Evolutionary conservation across 768 basidiomycete species (phyloP), one percentile per base, ranked within the genome.

Genomic region (Trametes cinnabarina): DNA sequence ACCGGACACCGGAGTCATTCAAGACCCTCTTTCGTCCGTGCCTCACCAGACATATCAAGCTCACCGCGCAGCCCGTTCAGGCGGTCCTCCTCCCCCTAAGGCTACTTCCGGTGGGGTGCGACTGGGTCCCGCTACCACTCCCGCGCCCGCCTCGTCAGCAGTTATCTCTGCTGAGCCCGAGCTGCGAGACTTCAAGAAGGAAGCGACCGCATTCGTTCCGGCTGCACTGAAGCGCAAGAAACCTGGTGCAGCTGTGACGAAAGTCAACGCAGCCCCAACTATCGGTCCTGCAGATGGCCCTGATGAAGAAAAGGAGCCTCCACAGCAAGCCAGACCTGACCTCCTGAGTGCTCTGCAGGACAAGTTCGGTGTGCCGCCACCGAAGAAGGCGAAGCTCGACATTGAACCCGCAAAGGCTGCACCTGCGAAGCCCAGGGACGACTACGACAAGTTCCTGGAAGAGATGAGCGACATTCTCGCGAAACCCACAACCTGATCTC

Each of bases 181-280:
- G 68, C 73, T 99, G 49, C 89, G 96, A 14, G 93, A 99, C 72
- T 78, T 98, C 60, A 93, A 94, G 76, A 94, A 93, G 72, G 97
- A 99, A 71, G 89, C 90, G 9, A 96, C 93, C 0, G 85, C 90
- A 0, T 98, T 99, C 66, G 84, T 98, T 4, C 97, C 97, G 3
- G 70, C 86, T 2, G 78, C 88, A 3, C 73, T 96, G 50, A 92
- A 92, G 72, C 83, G 91, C 46, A 94, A 89, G 72, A 87, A 81
- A 58, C 62, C 69, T 10, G 72, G 74, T 35, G 70, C 69, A 19
- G 65, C 65, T 23, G 58, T 76, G 5, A 58, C 74, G 20, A 81
- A 75, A 61, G 66, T 90, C 30, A 83, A 90, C 63, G 85, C 88
- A 9, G 88, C 88, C 2, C 88, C 88, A 10, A 75, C 77, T 15